Evolutionary conservation across 768 basidiomycete genomes (phyloP).

Genomic region (Boletales sp.): DNA sequence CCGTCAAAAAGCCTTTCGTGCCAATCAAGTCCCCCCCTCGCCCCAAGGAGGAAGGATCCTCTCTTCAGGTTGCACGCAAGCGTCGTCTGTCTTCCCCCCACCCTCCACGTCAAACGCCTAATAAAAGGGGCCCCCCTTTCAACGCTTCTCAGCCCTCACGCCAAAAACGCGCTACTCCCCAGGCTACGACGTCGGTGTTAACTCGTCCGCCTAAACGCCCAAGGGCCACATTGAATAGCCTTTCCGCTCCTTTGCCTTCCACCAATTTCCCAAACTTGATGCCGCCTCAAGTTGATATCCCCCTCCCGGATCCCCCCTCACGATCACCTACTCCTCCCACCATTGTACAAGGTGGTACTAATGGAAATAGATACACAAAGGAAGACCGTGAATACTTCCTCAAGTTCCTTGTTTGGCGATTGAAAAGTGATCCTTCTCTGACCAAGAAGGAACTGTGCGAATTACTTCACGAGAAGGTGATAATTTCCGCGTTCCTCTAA

Average conservation of each 20-base stretch:
- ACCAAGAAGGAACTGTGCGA: conserved; percentile 53
- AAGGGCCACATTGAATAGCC: conserved; percentile 53
- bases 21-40: conserved; percentile 7
- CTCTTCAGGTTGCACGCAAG: conserved; percentile 36
- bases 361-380: conserved; percentile 61
- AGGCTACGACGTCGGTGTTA: conserved; percentile 15
- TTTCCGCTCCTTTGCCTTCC: conserved; percentile 41
- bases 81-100: conserved; percentile 20
- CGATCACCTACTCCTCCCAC: conserved; percentile 69
- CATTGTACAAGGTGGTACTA: conserved; percentile 39
- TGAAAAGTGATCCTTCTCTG: conserved; percentile 51
- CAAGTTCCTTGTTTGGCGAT: conserved; percentile 60
- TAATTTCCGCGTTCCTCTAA: neutral
- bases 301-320: conserved; percentile 59
- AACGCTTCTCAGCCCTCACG: conserved; percentile 23
- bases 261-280: conserved; percentile 45
- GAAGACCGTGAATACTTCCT: conserved; percentile 67
- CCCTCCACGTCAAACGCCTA: conserved; percentile 25
- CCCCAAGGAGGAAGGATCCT: conserved; percentile 9
- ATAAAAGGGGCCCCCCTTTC: conserved; percentile 18
- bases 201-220: conserved; percentile 29
- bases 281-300: conserved; percentile 57
- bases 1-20: conserved; percentile 29
- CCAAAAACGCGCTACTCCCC: conserved; percentile 21
- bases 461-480: conserved; percentile 52